Percentiles rank a stretch among this genome's conserved stretches.
Evolutionary conservation across 192 early-diverging fungal species (phyloP).

Genomic region (Coemansia sp.): DNA sequence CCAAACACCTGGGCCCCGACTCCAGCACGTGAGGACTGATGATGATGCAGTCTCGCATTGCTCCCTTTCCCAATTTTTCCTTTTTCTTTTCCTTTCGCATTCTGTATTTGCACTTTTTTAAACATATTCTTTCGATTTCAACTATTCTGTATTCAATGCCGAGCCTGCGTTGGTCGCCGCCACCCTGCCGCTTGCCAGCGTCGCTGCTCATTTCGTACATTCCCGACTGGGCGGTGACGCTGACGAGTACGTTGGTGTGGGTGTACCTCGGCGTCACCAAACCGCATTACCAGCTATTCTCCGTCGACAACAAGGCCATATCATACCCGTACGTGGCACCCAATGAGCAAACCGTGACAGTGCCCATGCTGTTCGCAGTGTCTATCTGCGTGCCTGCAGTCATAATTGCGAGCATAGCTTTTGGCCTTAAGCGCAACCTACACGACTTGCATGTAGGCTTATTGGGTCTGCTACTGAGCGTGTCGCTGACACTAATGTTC

Average conservation of each 20-base stretch:
- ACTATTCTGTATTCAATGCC: slow-evolving; percentile 10
- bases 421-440: slow-evolving; percentile 33
- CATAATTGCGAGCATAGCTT: slow-evolving; percentile 23
- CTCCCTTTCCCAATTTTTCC: neutral
- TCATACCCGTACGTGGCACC: slow-evolving; percentile 61
- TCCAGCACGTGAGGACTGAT: neutral
- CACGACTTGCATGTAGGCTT: slow-evolving; percentile 58
- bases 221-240: slow-evolving; percentile 62
- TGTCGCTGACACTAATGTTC: slow-evolving; percentile 57
- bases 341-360: slow-evolving; percentile 45
- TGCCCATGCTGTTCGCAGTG: slow-evolving; percentile 40
- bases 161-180: slow-evolving; percentile 11
- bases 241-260: slow-evolving; percentile 62
- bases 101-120: neutral
- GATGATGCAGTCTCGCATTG: neutral
- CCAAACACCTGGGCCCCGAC: neutral
- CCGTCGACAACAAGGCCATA: slow-evolving; percentile 69
- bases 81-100: neutral
- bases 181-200: slow-evolving; percentile 14
- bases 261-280: slow-evolving; percentile 60
- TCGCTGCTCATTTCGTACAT: slow-evolving; percentile 34
- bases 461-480: slow-evolving; percentile 55
- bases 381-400: slow-evolving; percentile 33
- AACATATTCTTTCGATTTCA: neutral
- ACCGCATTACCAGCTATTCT: slow-evolving; percentile 75